Evolutionary conservation across 148 eudicot genomes (phyloP).

Genomic region (Vaccinium corymbosum): DNA sequence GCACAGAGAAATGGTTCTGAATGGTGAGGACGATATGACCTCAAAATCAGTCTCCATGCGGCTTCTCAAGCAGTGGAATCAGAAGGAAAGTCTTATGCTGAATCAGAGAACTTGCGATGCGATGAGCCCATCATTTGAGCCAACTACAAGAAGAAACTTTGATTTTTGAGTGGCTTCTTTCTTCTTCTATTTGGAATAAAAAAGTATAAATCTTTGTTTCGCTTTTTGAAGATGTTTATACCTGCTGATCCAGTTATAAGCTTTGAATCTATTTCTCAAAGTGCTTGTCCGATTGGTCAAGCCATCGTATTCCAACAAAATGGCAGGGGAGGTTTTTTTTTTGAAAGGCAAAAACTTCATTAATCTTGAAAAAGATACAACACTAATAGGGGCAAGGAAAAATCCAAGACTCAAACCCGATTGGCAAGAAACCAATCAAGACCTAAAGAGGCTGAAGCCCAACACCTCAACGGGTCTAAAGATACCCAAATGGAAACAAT

Average conservation of each 20-base stretch:
- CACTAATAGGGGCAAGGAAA: too few relatives aligned
- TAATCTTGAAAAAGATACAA: too few relatives aligned
- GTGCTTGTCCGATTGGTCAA: not conserved
- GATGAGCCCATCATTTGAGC: not conserved
- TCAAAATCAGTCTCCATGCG: not conserved
- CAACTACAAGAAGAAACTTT: not conserved
- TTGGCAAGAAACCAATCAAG: too few relatives aligned
- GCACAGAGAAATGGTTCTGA: not conserved
- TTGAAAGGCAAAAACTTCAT: too few relatives aligned
- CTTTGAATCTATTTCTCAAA: not conserved
- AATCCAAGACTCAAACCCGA: too few relatives aligned
- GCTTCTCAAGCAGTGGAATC: not conserved
- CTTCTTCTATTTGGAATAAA: not conserved
- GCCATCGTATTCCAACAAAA: not conserved
- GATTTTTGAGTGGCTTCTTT: not conserved
- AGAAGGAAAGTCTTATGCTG: not conserved
- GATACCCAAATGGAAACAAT: too few relatives aligned
- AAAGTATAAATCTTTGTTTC: not conserved
- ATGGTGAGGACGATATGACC: not conserved
- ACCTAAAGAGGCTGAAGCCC: too few relatives aligned
- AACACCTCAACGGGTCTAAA: too few relatives aligned
- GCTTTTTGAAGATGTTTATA: not conserved
- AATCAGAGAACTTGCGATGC: not conserved
- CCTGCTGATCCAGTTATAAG: not conserved
- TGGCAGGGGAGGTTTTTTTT: not conserved